A percentile compares a stretch with the other conserved stretches of the same genome.
Conservation (phyloP, 2,329 filamentous ascomycete species). For the Cryphonectria carpinicola region DNA sequence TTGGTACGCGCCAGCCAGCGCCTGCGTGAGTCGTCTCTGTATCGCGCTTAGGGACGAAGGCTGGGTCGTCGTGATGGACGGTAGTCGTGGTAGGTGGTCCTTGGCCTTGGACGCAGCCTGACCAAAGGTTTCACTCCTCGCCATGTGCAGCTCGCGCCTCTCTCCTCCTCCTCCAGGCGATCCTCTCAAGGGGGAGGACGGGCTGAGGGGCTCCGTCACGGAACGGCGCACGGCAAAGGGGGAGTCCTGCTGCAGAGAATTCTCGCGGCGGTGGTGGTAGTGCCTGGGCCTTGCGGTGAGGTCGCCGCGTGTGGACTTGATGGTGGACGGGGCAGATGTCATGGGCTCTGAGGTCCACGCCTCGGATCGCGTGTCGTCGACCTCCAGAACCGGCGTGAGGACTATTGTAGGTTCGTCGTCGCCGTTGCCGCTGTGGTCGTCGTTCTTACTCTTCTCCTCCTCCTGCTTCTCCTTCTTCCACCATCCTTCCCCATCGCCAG, state of each 20-base stretch:
- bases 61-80: conserved; percentile 18
- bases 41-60: conserved; percentile 19
- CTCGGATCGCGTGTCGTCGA: conserved; percentile 23
- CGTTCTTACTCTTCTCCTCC: neutral
- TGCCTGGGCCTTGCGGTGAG: conserved; percentile 22
- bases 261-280: neutral
- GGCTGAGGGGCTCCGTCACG: neutral
- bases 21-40: conserved; percentile 13
- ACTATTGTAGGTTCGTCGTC: neutral
- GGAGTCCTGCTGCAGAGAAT: conserved; percentile 3
- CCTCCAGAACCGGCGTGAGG: conserved; percentile 20
- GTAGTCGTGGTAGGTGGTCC: conserved; percentile 13
- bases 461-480: neutral
- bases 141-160: neutral
- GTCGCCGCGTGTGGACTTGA: conserved; percentile 15
- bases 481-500: neutral
- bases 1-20: conserved; percentile 6
- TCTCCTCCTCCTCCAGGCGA: neutral
- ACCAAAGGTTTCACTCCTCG: conserved; percentile 16
- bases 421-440: too few species aligned
- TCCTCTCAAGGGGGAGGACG: neutral
- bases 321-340: conserved; percentile 16
- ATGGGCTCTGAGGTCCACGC: conserved; percentile 18
- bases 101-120: neutral
- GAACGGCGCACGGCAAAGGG: conserved; percentile 4